Evolutionary conservation across 352 stramenopile genomes (phyloP), one percentile per base, ranked within the genome.

Genomic region (Pythium sp.): DNA sequence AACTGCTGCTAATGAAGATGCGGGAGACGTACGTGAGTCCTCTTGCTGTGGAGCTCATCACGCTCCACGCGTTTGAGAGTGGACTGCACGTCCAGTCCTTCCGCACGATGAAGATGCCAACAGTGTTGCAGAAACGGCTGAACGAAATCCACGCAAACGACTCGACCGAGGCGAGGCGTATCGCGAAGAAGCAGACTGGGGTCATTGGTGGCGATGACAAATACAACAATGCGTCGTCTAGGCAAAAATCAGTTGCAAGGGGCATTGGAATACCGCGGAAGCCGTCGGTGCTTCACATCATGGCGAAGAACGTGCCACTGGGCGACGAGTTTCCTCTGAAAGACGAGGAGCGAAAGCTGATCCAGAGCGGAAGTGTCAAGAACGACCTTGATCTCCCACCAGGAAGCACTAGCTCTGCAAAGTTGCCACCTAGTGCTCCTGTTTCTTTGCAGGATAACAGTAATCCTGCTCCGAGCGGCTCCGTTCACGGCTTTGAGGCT

Each of bases 1-100:
- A 97, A 46, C 56, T 94, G 49, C 74, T 93, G 69, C 80, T 97
- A 24, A 76, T 84, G 14, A 98, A 98, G 71, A 79, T 98, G 74
- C 78, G 82, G 4, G 75, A 93, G 62, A 87, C 80, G 30, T 93
- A 89, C 67, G 76, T 95, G 64, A 84, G 76, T 26, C 83, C 79
- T 22, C 58, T 95, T 12, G 87, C 84, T 12, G 87, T 95, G 5
- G 86, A 95, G 73, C 63, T 92, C 26, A 73, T 95, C 49, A 94
- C 84, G 22, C 68, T 94, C 5, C 82, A 74, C 49, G 86, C 78
- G 2, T 92, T 95, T 69, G 71, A 79, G n/a, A 92, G 73, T 58
- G 79, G 72, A 7, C 69, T 93, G 24, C 77, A 72, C 15, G 87
- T 95, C 11, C 82, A 93, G 71, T 87, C 84, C 3, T 95, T 95